Base-by-base conservation (phyloP, 2,329 filamentous ascomycete genomes). In the Dichotomopilus funicola region DNA sequence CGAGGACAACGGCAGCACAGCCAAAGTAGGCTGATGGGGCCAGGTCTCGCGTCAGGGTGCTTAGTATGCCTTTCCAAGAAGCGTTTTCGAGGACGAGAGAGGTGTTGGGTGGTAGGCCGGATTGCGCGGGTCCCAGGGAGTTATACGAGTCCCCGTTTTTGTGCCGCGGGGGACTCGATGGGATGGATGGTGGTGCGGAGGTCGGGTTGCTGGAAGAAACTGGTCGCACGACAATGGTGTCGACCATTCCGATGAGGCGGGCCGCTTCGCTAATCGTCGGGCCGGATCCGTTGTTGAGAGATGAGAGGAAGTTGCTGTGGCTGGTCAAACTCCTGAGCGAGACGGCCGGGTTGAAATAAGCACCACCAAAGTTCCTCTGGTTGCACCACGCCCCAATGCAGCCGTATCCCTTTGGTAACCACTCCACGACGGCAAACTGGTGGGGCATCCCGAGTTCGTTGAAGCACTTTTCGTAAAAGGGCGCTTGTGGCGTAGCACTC, bases 401-500 rank as follows among this genome's bases (percentile, higher is more conserved):
- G 3, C 78, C 78, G 50, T 82, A 80, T 1, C 80, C 82, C 60
- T 80, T 84, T 4, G 82, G 77, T 4, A 84, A 82, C 53, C 87
- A 78, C 68, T 92, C 88, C 7, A 92, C 83, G 40, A 87, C 85
- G 11, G 82, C 79, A 62, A 94, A 88, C 48, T 87, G 83, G 65
- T 95, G 89, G 9, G 89, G 89, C n/a, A 95, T 74, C n/a, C 89
- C 88, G 8, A 95, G 79, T 65, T 89, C 86, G 64, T 89, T 89
- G 70, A 89, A 86, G 63, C 86, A 89, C 65, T 88, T 95, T 66
- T 91, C 89, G 67, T 91, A 92, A 68, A 95, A 95, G 59, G 88
- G 87, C 4, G 88, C 88, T 66, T 90, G 86, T 0, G 87, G 87
- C 2, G 82, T 88, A 12, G 75, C 74, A 19, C 74, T 75, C 45